Base-by-base conservation (phyloP, 805 yeast genomes). In the Candida sanyiensis region DNA sequence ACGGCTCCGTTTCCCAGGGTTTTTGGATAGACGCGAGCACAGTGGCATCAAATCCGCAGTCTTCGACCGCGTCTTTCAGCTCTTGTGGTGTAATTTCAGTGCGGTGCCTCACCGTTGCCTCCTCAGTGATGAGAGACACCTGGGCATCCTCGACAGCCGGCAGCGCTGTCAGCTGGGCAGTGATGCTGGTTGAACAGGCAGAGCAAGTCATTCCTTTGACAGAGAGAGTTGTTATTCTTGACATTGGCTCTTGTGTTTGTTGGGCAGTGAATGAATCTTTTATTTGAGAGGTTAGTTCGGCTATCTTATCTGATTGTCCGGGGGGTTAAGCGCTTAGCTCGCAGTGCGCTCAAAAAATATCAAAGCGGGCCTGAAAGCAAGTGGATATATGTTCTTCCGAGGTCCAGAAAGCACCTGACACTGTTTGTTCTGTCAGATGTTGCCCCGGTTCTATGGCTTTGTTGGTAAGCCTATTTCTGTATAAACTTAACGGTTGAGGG, bases 141-240 rank as follows among this genome's bases (percentile, higher is more conserved):
- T 73, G 69, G 0, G 70, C 87, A 2, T 61, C 52, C 5, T 51
- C 35, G 2, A 86, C 81, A 2, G 83, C 83, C 0, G 62, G 59
- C 8, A 73, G 40, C 1, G 51, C 49, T 39, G 66, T 61, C 13
- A 86, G 57, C 2, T 80, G 80, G n/a, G 61, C 57, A 1, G 80
- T 73, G 24, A 90, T 76, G 1, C 89, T 63, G 4, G 77, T 66
- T 1, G 83, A 72, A 56, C 97, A 90, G 1, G 95, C 73, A 2
- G 93, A 81, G 55, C 97, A 90, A 2, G 97, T 89, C 97, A 89
- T 90, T 3, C 97, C 97, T 35, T 46, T 45, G 23, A 55, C 47
- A 6, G 51, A 39, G 5, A 55, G 39, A 15, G 48, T 40, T 4
- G 59, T 52, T 5, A 29, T 33, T 6, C 16, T 16, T 8, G 35